Base-by-base conservation (phyloP, 2,329 filamentous ascomycete genomes). In the Setomelanomma holmii region DNA sequence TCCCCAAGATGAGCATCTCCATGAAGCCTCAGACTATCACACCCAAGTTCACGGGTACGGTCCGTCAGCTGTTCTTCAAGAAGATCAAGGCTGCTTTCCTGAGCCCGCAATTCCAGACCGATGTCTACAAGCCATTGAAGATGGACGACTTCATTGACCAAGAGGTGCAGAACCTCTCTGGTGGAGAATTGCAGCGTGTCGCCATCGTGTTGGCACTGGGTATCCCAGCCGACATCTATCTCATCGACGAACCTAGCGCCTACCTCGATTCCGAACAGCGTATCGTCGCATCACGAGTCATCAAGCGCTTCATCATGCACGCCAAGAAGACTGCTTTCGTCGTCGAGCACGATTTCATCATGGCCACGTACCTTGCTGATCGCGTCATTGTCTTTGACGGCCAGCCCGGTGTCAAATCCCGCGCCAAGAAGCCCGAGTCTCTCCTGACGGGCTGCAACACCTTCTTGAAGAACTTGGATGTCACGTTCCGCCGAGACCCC, bases 21-120 rank as follows among this genome's bases (percentile, higher is more conserved):
- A 96, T 98, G 92, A 99, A 99, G 84, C 96, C 96, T 17, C 95
- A 99, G 82, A 99, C 96, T 71, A 99, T 99, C 71, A 99, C 93
- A 2, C 95, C 95, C 73, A 99, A 97, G 79, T 99, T 96, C 74
- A 89, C 93, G 63, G 95, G 96, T 60, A 99, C 93, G 34, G 95
- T 99, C 52, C 91, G 95, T 58, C 92, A 97, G 78, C 85, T 99
- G 44, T 98, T 99, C 84, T 96, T 98, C 87, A 99, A 99, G 88
- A 93, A 95, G 82, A 99, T 99, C 79, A 96, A 96, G 84, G 88
- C 92, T 56, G 88, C 93, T 33, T 99, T 99, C 86, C 78, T 99
- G 68, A 95, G 88, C 66, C 95, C 95, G 23, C 95, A 99, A 78
- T 99, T 99, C 85, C 95, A 99, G 82, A 99, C 95, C 12, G 95